phyloP scores from a whole-genome alignment of 495 filamentous ascomycete species.

The Neurospora tetraspora region DNA sequence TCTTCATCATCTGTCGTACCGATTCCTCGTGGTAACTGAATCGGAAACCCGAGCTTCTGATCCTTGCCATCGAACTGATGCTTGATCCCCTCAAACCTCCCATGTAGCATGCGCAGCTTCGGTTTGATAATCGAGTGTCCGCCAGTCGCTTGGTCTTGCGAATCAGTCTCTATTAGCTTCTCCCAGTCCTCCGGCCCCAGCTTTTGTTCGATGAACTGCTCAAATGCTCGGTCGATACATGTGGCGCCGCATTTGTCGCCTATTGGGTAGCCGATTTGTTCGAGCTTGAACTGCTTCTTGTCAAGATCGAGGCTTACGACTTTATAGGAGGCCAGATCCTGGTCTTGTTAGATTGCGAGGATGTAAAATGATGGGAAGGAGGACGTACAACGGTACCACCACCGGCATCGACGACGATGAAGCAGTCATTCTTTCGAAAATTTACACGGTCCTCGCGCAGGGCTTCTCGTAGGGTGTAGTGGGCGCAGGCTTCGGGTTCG shows the following conservation, averaged over 20 bases:
- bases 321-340: constrained; percentile 21
- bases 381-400: constrained; percentile 48
- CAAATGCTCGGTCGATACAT: constrained; percentile 18
- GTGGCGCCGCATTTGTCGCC: constrained; percentile 21
- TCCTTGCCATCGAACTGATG: constrained; percentile 17
- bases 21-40: constrained; percentile 10
- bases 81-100: constrained; percentile 21
- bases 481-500: constrained; percentile 48
- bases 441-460: constrained; percentile 6
- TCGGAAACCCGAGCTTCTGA: constrained; percentile 6
- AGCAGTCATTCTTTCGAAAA: constrained; percentile 34
- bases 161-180: constrained; percentile 8
- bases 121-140: constrained; percentile 17
- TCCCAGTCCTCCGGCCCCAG: constrained; percentile 12
- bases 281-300: constrained; percentile 14
- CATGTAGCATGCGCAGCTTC: constrained; percentile 13
- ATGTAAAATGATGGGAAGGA: neutral
- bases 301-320: constrained; percentile 14
- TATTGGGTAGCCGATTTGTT: constrained; percentile 11
- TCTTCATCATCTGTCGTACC: constrained; percentile 2
- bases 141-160: constrained; percentile 5
- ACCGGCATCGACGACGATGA: constrained; percentile 47
- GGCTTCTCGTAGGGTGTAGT: constrained; percentile 35
- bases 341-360: neutral
- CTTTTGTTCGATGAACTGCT: constrained; percentile 9